A percentile compares a stretch with the other conserved stretches of the same genome.
Evolutionary conservation across 306 rosid genomes (phyloP).

Genomic region (Corylus heterophylla): DNA sequence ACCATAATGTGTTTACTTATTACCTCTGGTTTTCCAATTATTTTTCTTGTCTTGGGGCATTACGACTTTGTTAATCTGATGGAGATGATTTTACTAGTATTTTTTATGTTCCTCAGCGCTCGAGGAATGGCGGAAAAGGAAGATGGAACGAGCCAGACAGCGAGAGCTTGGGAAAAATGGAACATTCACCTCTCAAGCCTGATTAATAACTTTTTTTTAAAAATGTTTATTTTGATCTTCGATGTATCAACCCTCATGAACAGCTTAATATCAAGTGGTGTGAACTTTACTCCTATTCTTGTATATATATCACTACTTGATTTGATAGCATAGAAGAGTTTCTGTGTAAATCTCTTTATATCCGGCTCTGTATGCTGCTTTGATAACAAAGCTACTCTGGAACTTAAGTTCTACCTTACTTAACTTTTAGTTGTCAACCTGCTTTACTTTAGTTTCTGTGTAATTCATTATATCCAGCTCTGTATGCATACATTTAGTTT

Average conservation of each 20-base stretch:
- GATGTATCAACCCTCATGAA: not conserved
- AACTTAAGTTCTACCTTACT: no score
- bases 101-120: conserved; percentile 59
- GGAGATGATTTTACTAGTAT: conserved; percentile 15
- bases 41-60: not conserved
- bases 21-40: not conserved
- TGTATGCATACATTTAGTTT: no score
- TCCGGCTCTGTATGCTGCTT: not conserved
- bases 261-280: not conserved
- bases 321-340: not conserved
- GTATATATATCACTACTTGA: not conserved
- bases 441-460: no score
- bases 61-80: not conserved
- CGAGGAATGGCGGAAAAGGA: conserved; percentile 97
- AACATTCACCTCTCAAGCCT: conserved; percentile 53
- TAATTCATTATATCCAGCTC: no score
- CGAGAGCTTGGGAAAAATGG: conserved; percentile 86
- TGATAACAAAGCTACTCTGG: no score
- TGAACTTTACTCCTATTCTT: not conserved
- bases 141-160: conserved; percentile 91
- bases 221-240: not conserved
- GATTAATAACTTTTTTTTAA: conserved; percentile 5
- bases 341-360: not conserved
- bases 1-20: not conserved
- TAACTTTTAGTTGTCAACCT: no score